A percentile compares a stretch with the other conserved stretches of the same genome.
Conservation (phyloP, 2,329 filamentous ascomycete species). For the Curvularia spicifera region DNA sequence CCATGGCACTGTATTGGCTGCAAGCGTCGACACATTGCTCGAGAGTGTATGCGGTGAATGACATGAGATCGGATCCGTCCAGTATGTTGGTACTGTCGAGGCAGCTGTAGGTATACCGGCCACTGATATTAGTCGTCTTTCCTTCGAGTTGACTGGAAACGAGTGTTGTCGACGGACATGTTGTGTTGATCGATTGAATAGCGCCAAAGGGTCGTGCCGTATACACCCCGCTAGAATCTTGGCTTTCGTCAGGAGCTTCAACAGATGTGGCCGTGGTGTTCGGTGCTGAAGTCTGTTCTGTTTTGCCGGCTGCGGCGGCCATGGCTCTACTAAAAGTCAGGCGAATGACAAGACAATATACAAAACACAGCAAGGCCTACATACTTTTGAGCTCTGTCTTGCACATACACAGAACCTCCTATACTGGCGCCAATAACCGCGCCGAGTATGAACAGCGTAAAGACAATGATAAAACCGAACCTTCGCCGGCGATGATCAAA, state of each 20-base stretch:
- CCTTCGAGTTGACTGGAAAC: conserved; percentile 7
- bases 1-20: conserved; percentile 14
- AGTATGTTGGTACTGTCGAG: conserved; percentile 13
- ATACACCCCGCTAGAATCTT: background rate
- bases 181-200: conserved; percentile 9
- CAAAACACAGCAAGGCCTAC: background rate
- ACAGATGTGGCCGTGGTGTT: background rate
- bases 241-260: background rate
- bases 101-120: conserved; percentile 11
- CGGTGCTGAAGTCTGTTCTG: background rate
- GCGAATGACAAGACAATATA: background rate
- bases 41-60: conserved; percentile 11
- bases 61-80: conserved; percentile 1
- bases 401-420: conserved; percentile 7
- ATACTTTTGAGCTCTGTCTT: conserved; percentile 11
- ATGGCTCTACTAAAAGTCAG: background rate
- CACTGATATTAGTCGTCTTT: conserved; percentile 5
- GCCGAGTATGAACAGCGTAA: conserved; percentile 3
- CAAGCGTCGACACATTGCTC: conserved; percentile 15
- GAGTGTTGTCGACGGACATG: conserved; percentile 6
- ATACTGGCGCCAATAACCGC: conserved; percentile 6
- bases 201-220: conserved; percentile 4
- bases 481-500: conserved; percentile 8
- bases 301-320: background rate
- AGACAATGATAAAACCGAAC: conserved; percentile 1